Base-by-base conservation (phyloP, 768 basidiomycete species). In the Boletales sp. region DNA sequence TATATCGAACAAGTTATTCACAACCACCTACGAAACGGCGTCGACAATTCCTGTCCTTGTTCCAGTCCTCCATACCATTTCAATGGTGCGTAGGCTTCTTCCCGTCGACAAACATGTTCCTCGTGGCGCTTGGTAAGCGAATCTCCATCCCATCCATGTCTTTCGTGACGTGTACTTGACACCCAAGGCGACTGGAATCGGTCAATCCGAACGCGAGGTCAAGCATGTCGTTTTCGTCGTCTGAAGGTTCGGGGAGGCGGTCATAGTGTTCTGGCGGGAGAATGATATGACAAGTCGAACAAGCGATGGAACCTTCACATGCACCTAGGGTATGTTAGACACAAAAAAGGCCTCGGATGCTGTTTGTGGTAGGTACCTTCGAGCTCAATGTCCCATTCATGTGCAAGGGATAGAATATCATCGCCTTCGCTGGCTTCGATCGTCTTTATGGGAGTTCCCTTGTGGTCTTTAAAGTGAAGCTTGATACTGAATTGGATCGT, bases 191-290 rank as follows among this genome's bases (percentile, higher is more conserved):
- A 54, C 87, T 95, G 58, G 95, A 97, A 61, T 97, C 95, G 1
- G 93, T 94, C 46, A 98, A 75, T 0, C 92, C 96, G 60, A 97
- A 98, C 4, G 95, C 95, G 79, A 98, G 90, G 68, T 97, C 95
- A 35, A 99, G 80, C 92, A 94, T 94, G 60, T 93, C 94, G 61
- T 97, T 99, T 72, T 99, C 95, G 64, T 99, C 95, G 57, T 98
- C 95, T 48, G 89, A 89, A 5, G 95, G 94, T 62, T 98, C 95
- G 2, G 90, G 87, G 3, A 98, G 78, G 41, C 79, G 66, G 67
- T 97, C 90, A 65, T 94, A 97, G 53, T 84, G 76, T 61, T 93
- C 84, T 21, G 55, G 62, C 28, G 54, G 57, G 31, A 66, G 58
- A 15, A 99, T 91, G 49, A 98, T 82, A 66, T 99, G 95, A 67